Percentiles rank a stretch among this genome's conserved stretches.
These are phyloP conservation scores for Paratinospora sagittata DNA, from an alignment of 164 flowering plant species.

Conservation along the genomic window DNA sequence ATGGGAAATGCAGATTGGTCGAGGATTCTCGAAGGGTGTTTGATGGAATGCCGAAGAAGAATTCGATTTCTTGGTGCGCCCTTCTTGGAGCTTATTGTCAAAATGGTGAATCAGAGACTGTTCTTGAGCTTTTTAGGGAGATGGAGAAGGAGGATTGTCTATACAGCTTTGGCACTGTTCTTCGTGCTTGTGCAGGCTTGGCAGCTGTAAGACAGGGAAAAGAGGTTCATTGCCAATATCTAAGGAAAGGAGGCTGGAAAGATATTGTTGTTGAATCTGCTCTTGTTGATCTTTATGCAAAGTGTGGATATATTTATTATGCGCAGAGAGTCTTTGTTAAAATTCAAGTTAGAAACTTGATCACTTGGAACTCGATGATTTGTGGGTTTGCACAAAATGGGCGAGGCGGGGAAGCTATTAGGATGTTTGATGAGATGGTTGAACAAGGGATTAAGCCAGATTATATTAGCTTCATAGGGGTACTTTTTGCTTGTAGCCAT, in stretches of 20 bases:
- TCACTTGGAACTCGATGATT: constrained; percentile 90
- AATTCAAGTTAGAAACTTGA: constrained; percentile 47
- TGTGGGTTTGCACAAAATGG: constrained; percentile 86
- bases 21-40: constrained; percentile 48
- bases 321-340: constrained; percentile 42
- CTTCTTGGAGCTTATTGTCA: constrained; percentile 73
- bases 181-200: constrained; percentile 82
- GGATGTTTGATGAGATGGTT: constrained; percentile 51
- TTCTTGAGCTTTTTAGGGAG: constrained; percentile 45
- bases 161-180: constrained; percentile 71
- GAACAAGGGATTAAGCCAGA: constrained; percentile 53
- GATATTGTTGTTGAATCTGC: constrained; percentile 84
- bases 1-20: constrained; percentile 62
- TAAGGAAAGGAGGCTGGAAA: constrained; percentile 52
- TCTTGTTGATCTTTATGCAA: constrained; percentile 80
- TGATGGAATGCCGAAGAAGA: constrained; percentile 57
- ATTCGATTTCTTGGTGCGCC: constrained; percentile 73
- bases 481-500: constrained; percentile 86
- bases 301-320: constrained; percentile 63
- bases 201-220: constrained; percentile 67
- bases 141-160: constrained; percentile 42
- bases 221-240: constrained; percentile 81
- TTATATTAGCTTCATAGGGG: constrained; percentile 63
- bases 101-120: constrained; percentile 47
- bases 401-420: constrained; percentile 52